Evolutionary conservation across 2,329 filamentous ascomycete genomes (phyloP).

Genomic region (Aspergillus sp.): DNA sequence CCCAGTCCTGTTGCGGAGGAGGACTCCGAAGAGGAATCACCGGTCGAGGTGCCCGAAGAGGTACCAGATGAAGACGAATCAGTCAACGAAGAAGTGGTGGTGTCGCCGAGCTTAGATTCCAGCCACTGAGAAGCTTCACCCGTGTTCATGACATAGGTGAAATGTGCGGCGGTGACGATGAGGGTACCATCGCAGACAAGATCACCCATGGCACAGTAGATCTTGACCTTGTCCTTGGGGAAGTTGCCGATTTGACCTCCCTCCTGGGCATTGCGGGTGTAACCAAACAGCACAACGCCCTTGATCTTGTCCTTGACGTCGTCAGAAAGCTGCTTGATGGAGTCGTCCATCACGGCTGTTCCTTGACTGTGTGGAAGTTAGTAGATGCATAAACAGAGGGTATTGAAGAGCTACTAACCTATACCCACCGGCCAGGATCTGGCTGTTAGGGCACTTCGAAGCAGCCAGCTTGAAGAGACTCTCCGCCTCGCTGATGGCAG

Average conservation of each 20-base stretch:
- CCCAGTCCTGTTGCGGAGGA: neutral
- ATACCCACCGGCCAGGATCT: slow-evolving; percentile 49
- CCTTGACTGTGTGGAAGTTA: slow-evolving; percentile 33
- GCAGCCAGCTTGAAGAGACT: slow-evolving; percentile 45
- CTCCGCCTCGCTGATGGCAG: slow-evolving; percentile 45
- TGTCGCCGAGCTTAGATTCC: slow-evolving; percentile 21
- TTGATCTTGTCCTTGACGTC: slow-evolving; percentile 35
- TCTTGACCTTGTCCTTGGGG: slow-evolving; percentile 47
- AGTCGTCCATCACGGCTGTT: slow-evolving; percentile 47
- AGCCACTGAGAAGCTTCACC: slow-evolving; percentile 31
- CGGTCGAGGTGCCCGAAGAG: neutral
- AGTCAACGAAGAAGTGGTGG: neutral
- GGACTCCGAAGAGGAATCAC: neutral
- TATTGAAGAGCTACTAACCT: slow-evolving; percentile 28
- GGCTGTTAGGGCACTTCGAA: slow-evolving; percentile 49
- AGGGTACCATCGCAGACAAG: slow-evolving; percentile 52
- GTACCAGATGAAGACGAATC: neutral
- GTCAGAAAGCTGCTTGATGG: slow-evolving; percentile 39
- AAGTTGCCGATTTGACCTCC: slow-evolving; percentile 44
- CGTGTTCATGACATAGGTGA: slow-evolving; percentile 39
- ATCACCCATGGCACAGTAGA: slow-evolving; percentile 53
- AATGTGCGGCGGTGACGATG: slow-evolving; percentile 42
- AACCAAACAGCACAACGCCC: slow-evolving; percentile 46
- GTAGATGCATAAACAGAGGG: too few relatives aligned
- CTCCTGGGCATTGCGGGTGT: slow-evolving; percentile 47